Conservation (phyloP, 805 yeast species). For the Ogataea neopini region DNA sequence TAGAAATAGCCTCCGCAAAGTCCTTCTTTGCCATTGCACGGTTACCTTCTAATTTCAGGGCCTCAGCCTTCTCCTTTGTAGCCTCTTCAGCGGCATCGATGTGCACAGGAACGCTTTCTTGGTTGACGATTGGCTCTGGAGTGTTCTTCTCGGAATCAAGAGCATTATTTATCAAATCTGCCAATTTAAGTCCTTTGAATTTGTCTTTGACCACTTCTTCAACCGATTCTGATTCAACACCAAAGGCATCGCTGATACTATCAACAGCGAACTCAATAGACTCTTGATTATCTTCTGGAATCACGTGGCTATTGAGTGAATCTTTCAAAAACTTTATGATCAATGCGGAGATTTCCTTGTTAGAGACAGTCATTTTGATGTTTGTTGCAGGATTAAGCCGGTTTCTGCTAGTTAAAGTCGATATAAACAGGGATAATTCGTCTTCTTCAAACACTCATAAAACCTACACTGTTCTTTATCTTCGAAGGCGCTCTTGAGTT, state of each 20-base stretch:
- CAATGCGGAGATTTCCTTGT: slow-evolving; percentile 68
- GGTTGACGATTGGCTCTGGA: slow-evolving; percentile 1
- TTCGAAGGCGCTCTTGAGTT: slow-evolving; percentile 4
- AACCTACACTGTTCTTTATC: background rate
- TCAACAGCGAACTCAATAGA: slow-evolving; percentile 93
- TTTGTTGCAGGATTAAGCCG: background rate
- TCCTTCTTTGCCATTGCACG: slow-evolving; percentile 79
- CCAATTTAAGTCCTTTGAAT: slow-evolving; percentile 50
- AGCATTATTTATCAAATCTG: slow-evolving; percentile 41
- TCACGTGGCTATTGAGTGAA: slow-evolving; percentile 58
- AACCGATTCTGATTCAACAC: slow-evolving; percentile 39
- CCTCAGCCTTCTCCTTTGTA: slow-evolving; percentile 73
- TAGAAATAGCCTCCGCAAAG: slow-evolving; percentile 67
- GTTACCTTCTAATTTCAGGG: slow-evolving; percentile 84
- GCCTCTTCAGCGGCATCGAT: slow-evolving; percentile 51
- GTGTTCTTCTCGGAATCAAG: slow-evolving; percentile 11
- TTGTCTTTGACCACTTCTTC: slow-evolving; percentile 34
- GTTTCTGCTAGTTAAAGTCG: background rate
- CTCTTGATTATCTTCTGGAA: slow-evolving; percentile 79
- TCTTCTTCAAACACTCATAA: background rate
- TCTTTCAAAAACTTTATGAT: slow-evolving; percentile 70
- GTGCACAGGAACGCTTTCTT: slow-evolving; percentile 40
- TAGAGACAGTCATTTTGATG: slow-evolving; percentile 44
- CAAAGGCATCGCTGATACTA: slow-evolving; percentile 86
- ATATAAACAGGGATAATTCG: no score